Base-by-base conservation (phyloP, 768 basidiomycete species). In the Russula compacta region DNA sequence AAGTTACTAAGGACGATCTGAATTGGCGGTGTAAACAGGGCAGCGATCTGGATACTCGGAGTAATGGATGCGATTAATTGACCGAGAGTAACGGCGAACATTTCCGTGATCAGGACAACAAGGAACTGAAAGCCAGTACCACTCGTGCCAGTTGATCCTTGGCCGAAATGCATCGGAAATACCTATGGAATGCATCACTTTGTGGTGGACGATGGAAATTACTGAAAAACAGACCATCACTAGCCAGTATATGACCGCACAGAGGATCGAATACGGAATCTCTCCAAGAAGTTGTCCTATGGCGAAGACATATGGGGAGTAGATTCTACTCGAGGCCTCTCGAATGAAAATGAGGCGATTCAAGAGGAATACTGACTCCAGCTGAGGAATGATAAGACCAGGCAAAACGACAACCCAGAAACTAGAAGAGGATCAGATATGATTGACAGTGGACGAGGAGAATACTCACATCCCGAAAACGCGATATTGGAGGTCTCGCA, bases 311-410 rank as follows among this genome's bases (percentile, higher is more conserved):
- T 84, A 85, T 0, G 90, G 86, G 0, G 86, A 88, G 73, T 94
- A 94, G 68, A 95, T 93, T 63, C 89, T 82, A 74, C 88, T 89
- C 2, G 86, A 88, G 0, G 90, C 79, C 73, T 94, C 92, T 78
- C 61, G 64, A 51, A 64, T 56, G 19, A 52, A 68, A 66, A 68
- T 65, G 71, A 75, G 73, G 70, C 92, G 75, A 65, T 87, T 86
- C 71, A 83, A 73, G 67, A 95, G 86, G 75, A 90, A 95, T 72
- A 89, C 71, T 0, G 93, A 92, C 72, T 90, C 87, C 49, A 89
- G 83, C 70, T 91, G 91, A 1, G 83, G 74, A 78, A 94, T 87
- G 61, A 95, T 75, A 59, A 93, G 81, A n/a, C 87, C 84, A 14
- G 88, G 89, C 9, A 89, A 67, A 38, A 87, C 79, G 40, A 78